Conservation (phyloP, 2,329 filamentous ascomycete genomes). For the Calonectria crousiana region DNA sequence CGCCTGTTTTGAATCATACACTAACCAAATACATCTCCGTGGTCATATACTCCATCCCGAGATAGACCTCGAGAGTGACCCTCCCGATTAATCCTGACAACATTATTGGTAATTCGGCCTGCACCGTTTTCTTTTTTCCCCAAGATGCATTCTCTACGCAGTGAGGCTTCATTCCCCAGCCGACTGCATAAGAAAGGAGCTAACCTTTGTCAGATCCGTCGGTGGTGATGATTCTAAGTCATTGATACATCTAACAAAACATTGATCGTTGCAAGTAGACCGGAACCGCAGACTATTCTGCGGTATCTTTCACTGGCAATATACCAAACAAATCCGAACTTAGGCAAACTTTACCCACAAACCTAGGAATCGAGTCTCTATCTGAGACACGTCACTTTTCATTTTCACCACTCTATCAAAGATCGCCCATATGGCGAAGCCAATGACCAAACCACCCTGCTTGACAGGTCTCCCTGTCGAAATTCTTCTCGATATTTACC, state of each 20-base stretch:
- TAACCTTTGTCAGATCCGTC: slow-evolving; percentile 20
- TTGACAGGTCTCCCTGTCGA: slow-evolving; percentile 57
- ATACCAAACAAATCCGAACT: background rate
- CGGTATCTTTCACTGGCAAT: background rate
- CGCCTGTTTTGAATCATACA: background rate
- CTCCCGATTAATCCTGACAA: slow-evolving; percentile 4
- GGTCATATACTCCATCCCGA: background rate
- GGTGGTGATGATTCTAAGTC: slow-evolving; percentile 22
- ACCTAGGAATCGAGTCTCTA: background rate
- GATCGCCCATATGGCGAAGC: slow-evolving; percentile 32
- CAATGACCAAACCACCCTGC: slow-evolving; percentile 24
- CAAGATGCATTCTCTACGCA: slow-evolving; percentile 35
- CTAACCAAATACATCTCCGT: background rate
- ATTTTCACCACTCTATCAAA: background rate
- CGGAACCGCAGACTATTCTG: background rate
- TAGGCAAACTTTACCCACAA: no score
- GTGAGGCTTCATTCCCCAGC: slow-evolving; percentile 16
- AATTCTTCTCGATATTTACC: slow-evolving; percentile 62
- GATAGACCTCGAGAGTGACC: background rate
- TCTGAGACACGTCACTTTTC: background rate
- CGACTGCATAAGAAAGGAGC: background rate
- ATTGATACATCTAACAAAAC: slow-evolving; percentile 14
- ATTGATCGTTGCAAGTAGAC: slow-evolving; percentile 17
- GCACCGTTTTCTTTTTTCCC: background rate
- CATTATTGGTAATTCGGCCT: slow-evolving; percentile 10